Base-by-base conservation (phyloP, 140 eudicot genomes). In the Stevia rebaudiana region DNA sequence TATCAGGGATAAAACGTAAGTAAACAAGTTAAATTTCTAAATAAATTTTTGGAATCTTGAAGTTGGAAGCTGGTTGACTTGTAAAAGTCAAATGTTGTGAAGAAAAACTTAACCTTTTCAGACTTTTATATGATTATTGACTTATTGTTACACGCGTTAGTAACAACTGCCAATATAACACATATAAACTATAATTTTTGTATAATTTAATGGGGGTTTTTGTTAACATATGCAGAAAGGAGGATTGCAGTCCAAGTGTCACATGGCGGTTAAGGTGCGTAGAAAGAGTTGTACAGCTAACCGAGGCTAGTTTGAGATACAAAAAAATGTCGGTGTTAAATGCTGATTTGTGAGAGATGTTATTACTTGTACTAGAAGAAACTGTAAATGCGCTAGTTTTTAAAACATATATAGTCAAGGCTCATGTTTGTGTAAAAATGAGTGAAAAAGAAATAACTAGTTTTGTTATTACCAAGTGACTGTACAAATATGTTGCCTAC, bases 241-340 rank as follows among this genome's bases (percentile, higher is more conserved):
- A 83, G 97, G 70, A 72, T 76, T 59, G 97, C 97, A 6, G 90
- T 84, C 31, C 90, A 80, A 58, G 50, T 80, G 48, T 78, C 81
- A 17, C 81, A 78, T 49, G 78, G 76, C 54, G 90, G 72, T 19
- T 85, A 85, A 81, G 76, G 40, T 64, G 63, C 28, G 39, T 61
- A 60, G 68, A 81, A 68, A 78, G 75, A 73, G 86, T 68, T 85
- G 95, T 89, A 89, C 97, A 83, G 95, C 95, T 89, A 80, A 89
- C 86, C 18, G 90, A 85, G 86, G 96, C 89, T 84, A 83, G 87
- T 75, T 83, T 78, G 86, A 65, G 84, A 81, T 81, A 74, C 81
- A 74, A 4, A 35, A 70, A 58, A 42, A 17, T 62, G 82, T 58
- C 18, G 24, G 72, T 57, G 70, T 55, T 36, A 31, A 11, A 35